Base-by-base conservation (phyloP, 1,139 yeast species). In the Nematodospora anomalae region DNA sequence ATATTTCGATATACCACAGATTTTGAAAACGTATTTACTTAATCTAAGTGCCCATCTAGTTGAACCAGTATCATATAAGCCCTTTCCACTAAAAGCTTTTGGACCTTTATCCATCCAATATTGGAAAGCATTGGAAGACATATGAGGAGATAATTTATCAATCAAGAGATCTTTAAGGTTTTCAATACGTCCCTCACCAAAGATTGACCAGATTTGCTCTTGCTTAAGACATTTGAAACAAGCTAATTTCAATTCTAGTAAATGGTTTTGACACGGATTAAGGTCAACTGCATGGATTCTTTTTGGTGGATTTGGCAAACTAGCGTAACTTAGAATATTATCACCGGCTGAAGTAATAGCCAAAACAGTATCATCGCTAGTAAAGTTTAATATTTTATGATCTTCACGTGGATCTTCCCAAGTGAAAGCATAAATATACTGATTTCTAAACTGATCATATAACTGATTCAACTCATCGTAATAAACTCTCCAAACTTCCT, bases 401-500 rank as follows among this genome's bases (percentile, higher is more conserved):
- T 85, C 95, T 60, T 83, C 94, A 40, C 84, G 73, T 23, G 95
- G 95, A 56, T 85, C 95, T 61, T 85, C 95, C 95, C 95, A 85
- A 7, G 94, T 85, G 61, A 85, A 85, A 3, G 95, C 90, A 55
- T 85, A 85, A 41, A 85, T 85, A 58, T 83, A 85, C 60, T 84
- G 89, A 55, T 83, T 73, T 42, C 75, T 79, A 66, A 85, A 85
- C 57, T 84, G 90, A 33, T 74, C 76, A 53, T 82, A 82, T 51
- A 74, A 75, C 8, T 83, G 78, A 50, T 78, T 78, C 48, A 77
- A 60, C 50, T 83, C 90, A 58, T 85, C 88, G 53, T 80, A 85
- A 60, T 80, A 85, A 27, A 84, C 89, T 53, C 95, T 73, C 83
- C 90, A 84, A 16, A 79, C 71, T 56, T 84, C 85, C 38, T 62